Conservation (phyloP, 2,329 filamentous ascomycete species). For the Colletotrichum sp. region DNA sequence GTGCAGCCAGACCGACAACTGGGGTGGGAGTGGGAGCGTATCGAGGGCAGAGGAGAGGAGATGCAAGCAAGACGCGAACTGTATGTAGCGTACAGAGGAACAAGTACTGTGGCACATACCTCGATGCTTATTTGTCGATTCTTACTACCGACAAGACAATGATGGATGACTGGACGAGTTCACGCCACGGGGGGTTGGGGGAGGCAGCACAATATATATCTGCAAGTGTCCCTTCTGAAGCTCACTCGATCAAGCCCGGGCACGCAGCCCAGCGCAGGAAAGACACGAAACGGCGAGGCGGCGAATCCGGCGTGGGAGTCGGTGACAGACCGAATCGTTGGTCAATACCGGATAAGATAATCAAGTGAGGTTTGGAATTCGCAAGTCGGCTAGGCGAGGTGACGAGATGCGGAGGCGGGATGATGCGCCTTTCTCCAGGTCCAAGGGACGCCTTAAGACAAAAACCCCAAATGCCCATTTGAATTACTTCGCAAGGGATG, state of each 20-base stretch:
- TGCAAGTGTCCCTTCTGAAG: not conserved
- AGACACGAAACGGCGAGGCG: conserved; percentile 13
- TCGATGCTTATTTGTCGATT: conserved; percentile 7
- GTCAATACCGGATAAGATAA: not conserved
- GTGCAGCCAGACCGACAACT: conserved; percentile 18
- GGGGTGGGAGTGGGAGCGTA: conserved; percentile 6
- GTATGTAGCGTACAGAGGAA: not conserved
- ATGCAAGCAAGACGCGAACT: not conserved
- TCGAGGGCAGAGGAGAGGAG: not conserved
- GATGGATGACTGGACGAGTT: not conserved
- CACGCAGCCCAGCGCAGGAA: not conserved
- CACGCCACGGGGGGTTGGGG: not conserved
- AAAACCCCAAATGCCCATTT: not conserved
- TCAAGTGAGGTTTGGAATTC: not conserved
- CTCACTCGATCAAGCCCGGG: not conserved
- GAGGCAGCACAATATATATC: not conserved
- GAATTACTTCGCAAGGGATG: not conserved
- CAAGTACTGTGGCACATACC: conserved; percentile 6
- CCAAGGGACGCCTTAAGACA: not conserved
- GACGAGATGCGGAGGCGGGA: not conserved
- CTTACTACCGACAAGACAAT: not conserved
- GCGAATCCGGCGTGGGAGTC: conserved; percentile 8
- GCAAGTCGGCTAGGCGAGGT: not conserved
- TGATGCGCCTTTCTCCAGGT: not conserved
- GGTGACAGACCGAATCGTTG: not conserved